Base-by-base conservation (phyloP, 2,329 filamentous ascomycete species). In the Pseudogymnoascus destructans region DNA sequence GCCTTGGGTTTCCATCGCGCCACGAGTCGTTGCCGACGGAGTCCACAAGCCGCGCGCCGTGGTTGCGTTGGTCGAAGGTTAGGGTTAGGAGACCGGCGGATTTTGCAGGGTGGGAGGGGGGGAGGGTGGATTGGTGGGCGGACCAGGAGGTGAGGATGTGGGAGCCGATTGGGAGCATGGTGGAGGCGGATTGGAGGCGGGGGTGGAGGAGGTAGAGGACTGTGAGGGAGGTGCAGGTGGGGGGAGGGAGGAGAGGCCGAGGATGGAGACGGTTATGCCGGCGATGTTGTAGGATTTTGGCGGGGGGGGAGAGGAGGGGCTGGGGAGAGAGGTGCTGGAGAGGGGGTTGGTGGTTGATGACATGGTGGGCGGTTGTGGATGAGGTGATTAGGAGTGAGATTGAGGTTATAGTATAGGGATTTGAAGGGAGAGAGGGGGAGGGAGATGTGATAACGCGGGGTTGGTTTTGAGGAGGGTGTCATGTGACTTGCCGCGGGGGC, bases 151-250 rank as follows among this genome's bases (percentile, higher is more conserved):
- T 3, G 1, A 35, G 11, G 32, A 35, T 13, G 32, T 35, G 78
- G n/a, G 77, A 73, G 2, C 89, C 91, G 58, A 93, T 79, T 25
- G 81, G 81, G 1, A 77, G 75, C 91, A 97, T 96, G 62, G 79
- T 79, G 58, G 81, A 80, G 67, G 87, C 84, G 0, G 76, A 81
- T 58, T 84, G 78, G 0, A 86, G 77, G 21, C 93, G 82, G 2
- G 88, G 88, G 68, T 97, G 90, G 15, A 96, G 80, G 10, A 97
- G 82, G 89, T 91, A 96, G n/a, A 97, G 79, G 66, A 87, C 88
- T 21, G 89, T 84, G 33, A 95, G 74, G 3, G 77, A 73, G 11
- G 77, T 71, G 15, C 74, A 71, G 2, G 69, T 59, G 0, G 75
- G 57, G 1, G 82, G 74, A 95, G 77, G 68, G 95, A 88, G 27